phyloP scores from a whole-genome alignment of 2,329 filamentous ascomycete species.

The Xylariaceae sp. region DNA sequence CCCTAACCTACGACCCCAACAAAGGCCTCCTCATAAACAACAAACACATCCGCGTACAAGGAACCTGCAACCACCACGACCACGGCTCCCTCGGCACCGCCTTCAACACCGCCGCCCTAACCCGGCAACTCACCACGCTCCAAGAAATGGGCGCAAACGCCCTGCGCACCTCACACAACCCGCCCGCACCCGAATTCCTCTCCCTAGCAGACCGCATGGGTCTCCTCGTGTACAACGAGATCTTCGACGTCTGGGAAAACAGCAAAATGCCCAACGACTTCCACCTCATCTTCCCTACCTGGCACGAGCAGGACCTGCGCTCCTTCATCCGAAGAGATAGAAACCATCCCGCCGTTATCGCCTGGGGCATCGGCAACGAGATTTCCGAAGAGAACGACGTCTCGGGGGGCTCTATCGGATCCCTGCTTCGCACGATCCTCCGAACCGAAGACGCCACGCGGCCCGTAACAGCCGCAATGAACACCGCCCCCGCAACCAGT shows the following conservation, averaged over 20 bases:
- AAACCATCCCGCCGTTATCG: slow-evolving; percentile 49
- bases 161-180: slow-evolving; percentile 49
- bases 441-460: slow-evolving; percentile 45
- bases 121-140: slow-evolving; percentile 43
- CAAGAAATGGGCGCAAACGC: slow-evolving; percentile 47
- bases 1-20: slow-evolving; percentile 36
- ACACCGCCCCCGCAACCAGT: slow-evolving; percentile 38
- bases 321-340: slow-evolving; percentile 48
- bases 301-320: slow-evolving; percentile 49
- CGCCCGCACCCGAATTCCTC: slow-evolving; percentile 46
- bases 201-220: slow-evolving; percentile 46
- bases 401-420: slow-evolving; percentile 22
- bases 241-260: slow-evolving; percentile 49
- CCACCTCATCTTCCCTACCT: slow-evolving; percentile 47
- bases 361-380: slow-evolving; percentile 53
- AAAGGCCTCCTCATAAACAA: slow-evolving; percentile 45
- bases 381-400: slow-evolving; percentile 40
- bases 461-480: slow-evolving; percentile 42
- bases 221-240: slow-evolving; percentile 48
- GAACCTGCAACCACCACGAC: slow-evolving; percentile 48
- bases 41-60: slow-evolving; percentile 39
- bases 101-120: slow-evolving; percentile 44
- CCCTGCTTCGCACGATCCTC: slow-evolving; percentile 38
- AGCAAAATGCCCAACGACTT: slow-evolving; percentile 45
- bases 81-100: slow-evolving; percentile 46